Evolutionary conservation across 2,329 filamentous ascomycete genomes (phyloP).

Genomic region (Xylariomycetidae sp.): DNA sequence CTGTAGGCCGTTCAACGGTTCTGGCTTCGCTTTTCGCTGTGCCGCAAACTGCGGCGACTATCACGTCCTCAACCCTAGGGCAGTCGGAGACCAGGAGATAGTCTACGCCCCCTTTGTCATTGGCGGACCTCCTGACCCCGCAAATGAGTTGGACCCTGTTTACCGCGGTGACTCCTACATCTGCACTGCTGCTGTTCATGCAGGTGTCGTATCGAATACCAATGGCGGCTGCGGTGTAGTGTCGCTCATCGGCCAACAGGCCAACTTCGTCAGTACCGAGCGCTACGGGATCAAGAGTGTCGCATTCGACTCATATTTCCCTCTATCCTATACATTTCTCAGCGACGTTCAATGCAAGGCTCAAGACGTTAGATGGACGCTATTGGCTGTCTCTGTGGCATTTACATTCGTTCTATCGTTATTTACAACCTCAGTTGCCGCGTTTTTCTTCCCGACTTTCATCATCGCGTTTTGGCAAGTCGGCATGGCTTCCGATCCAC

Average conservation of each 20-base stretch:
- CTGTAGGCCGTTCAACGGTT: slow-evolving; percentile 69
- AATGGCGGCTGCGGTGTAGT: slow-evolving; percentile 80
- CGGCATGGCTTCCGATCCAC: slow-evolving; percentile 83
- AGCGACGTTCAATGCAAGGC: slow-evolving; percentile 60
- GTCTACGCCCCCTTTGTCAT: slow-evolving; percentile 61
- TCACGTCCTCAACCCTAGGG: slow-evolving; percentile 63
- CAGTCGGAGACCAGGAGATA: slow-evolving; percentile 65
- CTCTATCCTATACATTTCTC: slow-evolving; percentile 76
- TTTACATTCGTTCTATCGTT: slow-evolving; percentile 75
- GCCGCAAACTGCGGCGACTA: slow-evolving; percentile 64
- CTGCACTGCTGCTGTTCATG: slow-evolving; percentile 78
- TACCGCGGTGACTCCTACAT: slow-evolving; percentile 90
- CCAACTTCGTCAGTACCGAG: slow-evolving; percentile 56
- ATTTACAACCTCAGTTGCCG: slow-evolving; percentile 68
- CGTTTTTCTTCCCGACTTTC: slow-evolving; percentile 84
- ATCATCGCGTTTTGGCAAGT: slow-evolving; percentile 83
- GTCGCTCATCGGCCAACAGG: slow-evolving; percentile 61
- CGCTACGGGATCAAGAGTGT: slow-evolving; percentile 72
- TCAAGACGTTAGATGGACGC: slow-evolving; percentile 74
- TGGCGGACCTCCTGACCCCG: slow-evolving; percentile 51
- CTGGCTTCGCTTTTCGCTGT: slow-evolving; percentile 67
- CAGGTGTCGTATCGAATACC: slow-evolving; percentile 66
- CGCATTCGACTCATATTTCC: slow-evolving; percentile 82
- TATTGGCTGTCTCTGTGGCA: slow-evolving; percentile 73
- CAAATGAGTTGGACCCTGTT: slow-evolving; percentile 39